These are phyloP conservation scores for Iris macrosiphon DNA, from an alignment of 106 monocot genomes.

Conservation along the genomic window DNA sequence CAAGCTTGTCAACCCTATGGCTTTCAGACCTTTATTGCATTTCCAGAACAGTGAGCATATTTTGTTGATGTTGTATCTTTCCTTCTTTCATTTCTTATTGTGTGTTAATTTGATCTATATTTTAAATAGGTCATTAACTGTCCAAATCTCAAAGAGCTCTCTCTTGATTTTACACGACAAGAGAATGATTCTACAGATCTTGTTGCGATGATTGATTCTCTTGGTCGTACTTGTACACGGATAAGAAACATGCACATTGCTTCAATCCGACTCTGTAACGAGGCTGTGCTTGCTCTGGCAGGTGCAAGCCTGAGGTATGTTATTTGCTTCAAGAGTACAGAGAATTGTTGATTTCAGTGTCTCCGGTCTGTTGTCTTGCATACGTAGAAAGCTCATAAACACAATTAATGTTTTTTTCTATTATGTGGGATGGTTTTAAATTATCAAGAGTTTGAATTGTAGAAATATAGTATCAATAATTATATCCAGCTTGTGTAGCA, in stretches of 20 bases:
- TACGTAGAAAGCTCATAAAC: too few relatives aligned
- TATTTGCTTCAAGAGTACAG: too few relatives aligned
- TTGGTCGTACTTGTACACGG: constrained; percentile 53
- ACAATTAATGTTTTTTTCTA: too few relatives aligned
- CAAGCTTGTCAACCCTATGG: constrained; percentile 66
- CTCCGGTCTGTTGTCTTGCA: too few relatives aligned
- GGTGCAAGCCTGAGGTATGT: constrained; percentile 74
- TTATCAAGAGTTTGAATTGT: too few relatives aligned
- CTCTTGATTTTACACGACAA: constrained; percentile 68
- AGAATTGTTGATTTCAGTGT: too few relatives aligned
- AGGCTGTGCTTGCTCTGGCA: constrained; percentile 64
- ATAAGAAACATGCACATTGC: constrained; percentile 65
- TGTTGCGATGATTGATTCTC: constrained; percentile 43
- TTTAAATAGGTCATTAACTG: constrained; percentile 59
- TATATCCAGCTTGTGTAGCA: too few relatives aligned
- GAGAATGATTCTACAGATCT: constrained; percentile 80
- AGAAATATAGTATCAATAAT: too few relatives aligned
- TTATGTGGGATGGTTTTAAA: too few relatives aligned
- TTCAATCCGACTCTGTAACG: constrained; percentile 62
- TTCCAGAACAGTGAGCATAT: constrained; percentile 63
- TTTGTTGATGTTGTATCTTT: too few relatives aligned
- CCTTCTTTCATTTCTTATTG: background rate
- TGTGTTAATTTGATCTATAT: background rate
- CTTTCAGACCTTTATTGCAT: constrained; percentile 76
- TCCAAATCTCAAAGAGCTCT: constrained; percentile 75